Base-by-base conservation (phyloP, 805 yeast genomes). In the Groenewaldozyma tartarivorans region DNA sequence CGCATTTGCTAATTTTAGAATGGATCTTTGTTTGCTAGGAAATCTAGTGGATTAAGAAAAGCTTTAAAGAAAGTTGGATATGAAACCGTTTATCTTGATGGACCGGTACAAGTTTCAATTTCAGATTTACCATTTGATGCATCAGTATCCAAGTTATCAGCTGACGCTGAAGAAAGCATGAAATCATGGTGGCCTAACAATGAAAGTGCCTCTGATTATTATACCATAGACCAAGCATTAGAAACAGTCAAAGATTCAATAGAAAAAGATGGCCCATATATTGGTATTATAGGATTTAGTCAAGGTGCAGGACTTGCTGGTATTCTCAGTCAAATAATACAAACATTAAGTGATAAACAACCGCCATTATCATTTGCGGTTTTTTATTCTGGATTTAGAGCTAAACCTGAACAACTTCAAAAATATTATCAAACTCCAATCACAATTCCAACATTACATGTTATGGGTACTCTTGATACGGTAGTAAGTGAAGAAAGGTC, bases 251-350 rank as follows among this genome's bases (percentile, higher is more conserved):
- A 67, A 15, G 74, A 67, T 20, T 74, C 76, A 47, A 68, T 83
- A 35, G 64, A 70, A 20, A 68, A 70, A 39, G 75, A 83, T 35
- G 86, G 85, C 1, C 96, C 96, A 1, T 83, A 85, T 49, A 81
- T 80, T 18, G 98, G 97, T 4, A 63, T 90, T 17, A 62, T 92
- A 34, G 97, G 96, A 1, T 90, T 90, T 58, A 81, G 94, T 7
- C 97, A 92, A 60, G 98, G 98, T 47, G 94, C 96, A 4, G 94
- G 92, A 1, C 63, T 90, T 27, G 79, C 85, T 1, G 83, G 90
- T 1, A 67, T 84, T 20, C 57, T 87, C 22, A 67, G 83, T 34
- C 75, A 77, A 49, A 68, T 71, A 31, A 77, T 81, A 47, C 67
- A 72, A 18, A 68, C 70, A 19, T 51, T 79, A 32, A 20, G 13